A percentile compares a stretch with the other conserved stretches of the same genome.
phyloP scores from a whole-genome alignment of 768 basidiomycete species.

The Calocera cornea region DNA sequence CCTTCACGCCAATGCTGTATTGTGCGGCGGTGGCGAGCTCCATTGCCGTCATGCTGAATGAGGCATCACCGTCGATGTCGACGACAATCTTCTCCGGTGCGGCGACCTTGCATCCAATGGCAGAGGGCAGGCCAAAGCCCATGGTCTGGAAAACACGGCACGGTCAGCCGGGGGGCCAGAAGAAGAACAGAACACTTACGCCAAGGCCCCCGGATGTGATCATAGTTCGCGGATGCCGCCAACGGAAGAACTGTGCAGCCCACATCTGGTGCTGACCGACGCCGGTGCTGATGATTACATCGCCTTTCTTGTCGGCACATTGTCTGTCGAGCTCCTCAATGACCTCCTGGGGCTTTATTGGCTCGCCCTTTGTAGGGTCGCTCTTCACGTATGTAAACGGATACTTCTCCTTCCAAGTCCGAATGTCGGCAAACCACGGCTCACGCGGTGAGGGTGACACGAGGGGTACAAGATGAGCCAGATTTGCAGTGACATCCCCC shows the following conservation, averaged over 20 bases:
- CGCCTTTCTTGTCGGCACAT: constrained; percentile 65
- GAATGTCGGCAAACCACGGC: constrained; percentile 75
- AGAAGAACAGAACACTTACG: constrained; percentile 36
- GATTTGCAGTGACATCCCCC: constrained; percentile 79
- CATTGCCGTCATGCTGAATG: constrained; percentile 99
- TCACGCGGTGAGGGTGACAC: constrained; percentile 50
- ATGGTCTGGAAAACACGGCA: no score
- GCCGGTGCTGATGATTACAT: constrained; percentile 80
- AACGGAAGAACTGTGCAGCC: constrained; percentile 90
- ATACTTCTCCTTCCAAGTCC: constrained; percentile 69
- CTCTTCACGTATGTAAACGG: constrained; percentile 79
- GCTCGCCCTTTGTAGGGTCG: constrained; percentile 35
- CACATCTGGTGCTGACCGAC: constrained; percentile 99
- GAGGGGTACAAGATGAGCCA: constrained; percentile 68
- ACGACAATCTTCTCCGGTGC: constrained; percentile 85
- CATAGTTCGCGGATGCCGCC: constrained; percentile 76
- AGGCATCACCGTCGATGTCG: constrained; percentile 96
- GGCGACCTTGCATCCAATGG: constrained; percentile 95
- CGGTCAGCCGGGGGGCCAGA: no score
- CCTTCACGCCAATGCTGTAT: constrained; percentile 87
- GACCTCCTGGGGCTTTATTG: constrained; percentile 93
- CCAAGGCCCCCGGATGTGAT: constrained; percentile 91
- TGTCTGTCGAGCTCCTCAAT: constrained; percentile 82
- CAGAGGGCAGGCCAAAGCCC: constrained; percentile 92
- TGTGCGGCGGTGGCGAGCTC: constrained; percentile 90